Percentiles rank a stretch among this genome's conserved stretches.
These are phyloP conservation scores for Teratosphaeria gauchensis DNA, from an alignment of 2,329 filamentous ascomycete species.

Conservation along the genomic window DNA sequence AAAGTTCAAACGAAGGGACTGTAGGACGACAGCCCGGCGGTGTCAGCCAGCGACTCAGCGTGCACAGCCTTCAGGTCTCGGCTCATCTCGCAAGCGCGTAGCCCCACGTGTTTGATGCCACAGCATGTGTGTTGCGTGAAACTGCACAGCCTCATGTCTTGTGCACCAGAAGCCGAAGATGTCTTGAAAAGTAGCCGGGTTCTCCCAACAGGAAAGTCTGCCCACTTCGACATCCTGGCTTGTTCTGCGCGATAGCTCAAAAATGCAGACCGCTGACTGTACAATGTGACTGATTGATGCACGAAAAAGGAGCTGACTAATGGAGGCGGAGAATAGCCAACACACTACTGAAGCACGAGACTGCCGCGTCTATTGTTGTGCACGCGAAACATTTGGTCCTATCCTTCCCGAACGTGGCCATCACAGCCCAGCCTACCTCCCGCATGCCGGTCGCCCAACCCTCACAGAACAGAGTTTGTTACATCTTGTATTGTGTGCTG, in stretches of 20 bases:
- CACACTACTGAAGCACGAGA: no score
- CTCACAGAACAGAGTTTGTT: background rate
- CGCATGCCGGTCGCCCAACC: no score
- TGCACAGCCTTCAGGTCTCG: background rate
- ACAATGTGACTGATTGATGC: no score
- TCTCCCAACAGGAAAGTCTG: background rate
- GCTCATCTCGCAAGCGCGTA: background rate
- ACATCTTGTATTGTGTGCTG: background rate
- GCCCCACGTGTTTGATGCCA: background rate
- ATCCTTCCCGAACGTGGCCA: no score
- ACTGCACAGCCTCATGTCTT: background rate
- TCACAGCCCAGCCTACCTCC: no score
- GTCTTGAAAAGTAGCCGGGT: background rate
- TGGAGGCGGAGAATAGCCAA: no score
- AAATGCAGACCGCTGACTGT: no score
- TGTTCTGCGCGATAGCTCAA: background rate
- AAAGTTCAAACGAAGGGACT: background rate
- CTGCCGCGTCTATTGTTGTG: no score
- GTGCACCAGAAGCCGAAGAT: background rate
- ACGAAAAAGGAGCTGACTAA: no score
- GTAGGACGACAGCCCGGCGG: background rate
- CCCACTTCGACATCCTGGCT: background rate
- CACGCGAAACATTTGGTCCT: no score
- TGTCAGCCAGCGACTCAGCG: no score
- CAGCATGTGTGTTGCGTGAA: background rate